phyloP scores from a whole-genome alignment of 495 filamentous ascomycete genomes.

The Penicillium lagena region DNA sequence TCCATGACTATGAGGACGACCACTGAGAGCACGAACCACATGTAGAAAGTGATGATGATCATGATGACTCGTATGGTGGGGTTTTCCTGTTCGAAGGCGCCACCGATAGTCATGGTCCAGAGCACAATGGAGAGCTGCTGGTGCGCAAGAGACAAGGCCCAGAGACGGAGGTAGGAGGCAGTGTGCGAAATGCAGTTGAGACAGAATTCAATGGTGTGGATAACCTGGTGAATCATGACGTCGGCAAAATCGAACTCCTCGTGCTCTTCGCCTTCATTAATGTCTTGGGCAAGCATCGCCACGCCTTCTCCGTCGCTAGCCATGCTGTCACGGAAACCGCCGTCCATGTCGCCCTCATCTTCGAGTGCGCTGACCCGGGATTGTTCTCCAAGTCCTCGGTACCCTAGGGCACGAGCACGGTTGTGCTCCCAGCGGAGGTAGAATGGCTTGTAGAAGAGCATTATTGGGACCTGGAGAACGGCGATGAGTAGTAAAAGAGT shows the following conservation, averaged over 20 bases:
- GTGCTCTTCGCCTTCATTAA: slow-evolving; percentile 66
- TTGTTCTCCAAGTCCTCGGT: slow-evolving; percentile 84
- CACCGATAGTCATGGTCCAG: slow-evolving; percentile 89
- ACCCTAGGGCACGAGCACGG: slow-evolving; percentile 76
- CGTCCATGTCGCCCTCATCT: slow-evolving; percentile 61
- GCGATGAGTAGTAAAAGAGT: slow-evolving; percentile 76
- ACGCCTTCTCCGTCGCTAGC: slow-evolving; percentile 80
- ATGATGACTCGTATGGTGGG: slow-evolving; percentile 69
- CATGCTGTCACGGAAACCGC: slow-evolving; percentile 55
- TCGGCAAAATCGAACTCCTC: slow-evolving; percentile 97
- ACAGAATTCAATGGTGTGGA: slow-evolving; percentile 99
- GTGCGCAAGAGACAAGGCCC: slow-evolving; percentile 95
- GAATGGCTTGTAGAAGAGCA: slow-evolving; percentile 92
- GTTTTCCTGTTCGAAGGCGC: slow-evolving; percentile 55
- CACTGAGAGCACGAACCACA: slow-evolving; percentile 84
- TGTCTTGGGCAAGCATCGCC: slow-evolving; percentile 86
- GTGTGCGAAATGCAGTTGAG: slow-evolving; percentile 99
- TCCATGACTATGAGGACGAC: slow-evolving; percentile 76
- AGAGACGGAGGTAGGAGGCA: slow-evolving; percentile 96
- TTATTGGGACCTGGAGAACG: slow-evolving; percentile 75
- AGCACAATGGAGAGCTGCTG: slow-evolving; percentile 95
- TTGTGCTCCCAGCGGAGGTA: slow-evolving; percentile 92
- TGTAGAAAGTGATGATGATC: slow-evolving; percentile 69
- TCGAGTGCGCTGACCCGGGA: slow-evolving; percentile 80
- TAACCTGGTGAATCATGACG: slow-evolving; percentile 97